phyloP scores from a whole-genome alignment of 2,329 filamentous ascomycete species.

The Penicillium freii region DNA sequence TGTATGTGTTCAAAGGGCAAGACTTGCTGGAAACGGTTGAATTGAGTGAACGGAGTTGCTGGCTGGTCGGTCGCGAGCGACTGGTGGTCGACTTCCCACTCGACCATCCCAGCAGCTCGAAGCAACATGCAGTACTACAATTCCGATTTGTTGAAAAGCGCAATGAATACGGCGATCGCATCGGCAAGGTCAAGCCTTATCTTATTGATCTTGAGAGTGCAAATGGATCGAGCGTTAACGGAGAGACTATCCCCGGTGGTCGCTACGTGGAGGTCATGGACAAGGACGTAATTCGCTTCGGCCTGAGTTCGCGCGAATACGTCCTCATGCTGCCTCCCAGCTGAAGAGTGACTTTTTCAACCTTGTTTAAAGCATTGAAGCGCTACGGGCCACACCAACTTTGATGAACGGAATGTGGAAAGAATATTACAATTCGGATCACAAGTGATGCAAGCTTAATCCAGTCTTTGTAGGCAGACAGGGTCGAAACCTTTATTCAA shows the following conservation, averaged over 20 bases:
- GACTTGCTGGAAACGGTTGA: constrained; percentile 80
- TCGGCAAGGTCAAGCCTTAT: constrained; percentile 79
- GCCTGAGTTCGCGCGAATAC: constrained; percentile 85
- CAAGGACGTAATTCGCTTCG: constrained; percentile 87
- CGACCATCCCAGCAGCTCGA: constrained; percentile 89
- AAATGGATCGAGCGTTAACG: constrained; percentile 84
- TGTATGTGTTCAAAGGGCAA: constrained; percentile 87
- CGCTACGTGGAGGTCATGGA: constrained; percentile 83
- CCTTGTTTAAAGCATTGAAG: background rate
- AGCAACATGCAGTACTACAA: constrained; percentile 93
- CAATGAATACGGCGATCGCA: constrained; percentile 82
- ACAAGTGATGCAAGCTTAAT: constrained; percentile 2
- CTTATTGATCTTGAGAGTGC: constrained; percentile 90
- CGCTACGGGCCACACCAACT: background rate
- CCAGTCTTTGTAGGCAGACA: background rate
- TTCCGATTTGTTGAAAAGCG: constrained; percentile 81
- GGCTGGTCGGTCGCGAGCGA: constrained; percentile 80
- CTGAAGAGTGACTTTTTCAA: background rate
- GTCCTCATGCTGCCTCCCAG: constrained; percentile 75
- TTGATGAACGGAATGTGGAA: background rate
- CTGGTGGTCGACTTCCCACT: constrained; percentile 78
- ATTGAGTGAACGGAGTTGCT: constrained; percentile 74
- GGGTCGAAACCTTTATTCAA: background rate
- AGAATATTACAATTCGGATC: constrained; percentile 7
- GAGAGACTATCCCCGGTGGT: constrained; percentile 67